Conservation (phyloP, 208 protist genomes). For the Lotmaria passim region DNA sequence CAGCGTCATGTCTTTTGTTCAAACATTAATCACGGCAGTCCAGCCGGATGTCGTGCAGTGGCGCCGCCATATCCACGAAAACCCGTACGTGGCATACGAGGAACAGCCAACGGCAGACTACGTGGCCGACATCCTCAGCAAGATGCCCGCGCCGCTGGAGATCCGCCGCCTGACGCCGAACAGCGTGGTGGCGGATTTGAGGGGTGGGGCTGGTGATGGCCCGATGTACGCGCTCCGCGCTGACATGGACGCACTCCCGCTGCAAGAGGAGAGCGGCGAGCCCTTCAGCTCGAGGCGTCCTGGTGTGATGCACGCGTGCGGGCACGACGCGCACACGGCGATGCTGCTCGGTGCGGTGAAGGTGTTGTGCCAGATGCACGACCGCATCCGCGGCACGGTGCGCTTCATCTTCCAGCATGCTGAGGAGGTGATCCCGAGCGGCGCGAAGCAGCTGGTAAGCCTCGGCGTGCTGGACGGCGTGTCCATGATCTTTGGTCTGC, state of each 20-base stretch:
- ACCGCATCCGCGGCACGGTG: constrained; percentile 67
- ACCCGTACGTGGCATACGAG: constrained; percentile 64
- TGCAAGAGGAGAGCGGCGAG: constrained; percentile 58
- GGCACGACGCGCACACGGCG: constrained; percentile 70
- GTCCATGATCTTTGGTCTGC: constrained; percentile 60
- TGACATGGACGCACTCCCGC: constrained; percentile 68
- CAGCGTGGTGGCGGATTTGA: constrained; percentile 63
- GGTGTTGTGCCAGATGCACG: constrained; percentile 50
- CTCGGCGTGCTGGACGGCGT: constrained; percentile 60
- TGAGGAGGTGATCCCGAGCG: constrained; percentile 68
- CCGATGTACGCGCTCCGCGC: constrained; percentile 60
- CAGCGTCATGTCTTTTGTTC: constrained; percentile 42
- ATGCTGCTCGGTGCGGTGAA: constrained; percentile 70
- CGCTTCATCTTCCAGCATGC: constrained; percentile 81
- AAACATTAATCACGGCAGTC: constrained; percentile 49
- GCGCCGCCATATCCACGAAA: constrained; percentile 75
- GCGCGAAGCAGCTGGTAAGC: constrained; percentile 57
- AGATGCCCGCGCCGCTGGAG: constrained; percentile 53
- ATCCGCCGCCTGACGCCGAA: constrained; percentile 58
- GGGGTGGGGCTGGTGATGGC: constrained; percentile 54
- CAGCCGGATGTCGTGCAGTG: constrained; percentile 68
- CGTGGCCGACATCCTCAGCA: constrained; percentile 48
- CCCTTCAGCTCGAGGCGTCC: constrained; percentile 53
- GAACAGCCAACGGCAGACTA: constrained; percentile 76
- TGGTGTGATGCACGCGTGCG: constrained; percentile 73